Base-by-base conservation (phyloP, 2,329 filamentous ascomycete species). In the Fusarium sp. region DNA sequence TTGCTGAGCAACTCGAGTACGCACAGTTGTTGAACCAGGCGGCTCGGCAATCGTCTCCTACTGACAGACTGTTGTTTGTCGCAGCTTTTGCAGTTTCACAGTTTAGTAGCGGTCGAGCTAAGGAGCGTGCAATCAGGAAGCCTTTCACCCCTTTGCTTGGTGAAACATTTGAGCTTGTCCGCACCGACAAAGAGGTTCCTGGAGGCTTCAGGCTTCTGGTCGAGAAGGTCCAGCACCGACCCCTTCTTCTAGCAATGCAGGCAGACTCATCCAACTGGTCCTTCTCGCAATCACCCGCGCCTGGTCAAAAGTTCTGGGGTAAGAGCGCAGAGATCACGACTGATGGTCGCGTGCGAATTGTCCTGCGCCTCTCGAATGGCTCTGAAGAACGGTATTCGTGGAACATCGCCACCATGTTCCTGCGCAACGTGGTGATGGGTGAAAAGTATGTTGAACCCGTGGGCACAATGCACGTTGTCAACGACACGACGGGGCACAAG, bases 391-490 rank as follows among this genome's bases (percentile, higher is more conserved):
- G 91, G 70, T 99, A 96, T 85, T 95, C 92, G 77, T 99, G 95
- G 95, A 93, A 90, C 54, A 88, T 94, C 20, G 95, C 96, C 1
- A 98, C 95, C 6, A 94, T 94, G 75, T 98, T 98, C 84, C 85
- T 99, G 64, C 92, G 97, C 57, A 99, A 99, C 81, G 95, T 99
- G 62, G 97, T 99, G 65, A 96, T 97, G 78, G 97, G 97, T 43
- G 97, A 99, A 83, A 99, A 98, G 84, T 99, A 99, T 81, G 92
- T 98, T 14, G 97, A 99, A 84, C 97, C 97, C 0, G 94, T 97
- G 1, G 95, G 95, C 54, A 94, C 90, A 50, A 97, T 98, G 94
- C 91, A 92, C 27, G 90, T 99, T 37, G 85, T 90, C 74, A 96
- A 96, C 81, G 97, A 99, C 79, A 93, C 89, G 6, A 95, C 92